Conservation (phyloP, 2,329 filamentous ascomycete genomes). For the Claviceps pazoutovae region DNA sequence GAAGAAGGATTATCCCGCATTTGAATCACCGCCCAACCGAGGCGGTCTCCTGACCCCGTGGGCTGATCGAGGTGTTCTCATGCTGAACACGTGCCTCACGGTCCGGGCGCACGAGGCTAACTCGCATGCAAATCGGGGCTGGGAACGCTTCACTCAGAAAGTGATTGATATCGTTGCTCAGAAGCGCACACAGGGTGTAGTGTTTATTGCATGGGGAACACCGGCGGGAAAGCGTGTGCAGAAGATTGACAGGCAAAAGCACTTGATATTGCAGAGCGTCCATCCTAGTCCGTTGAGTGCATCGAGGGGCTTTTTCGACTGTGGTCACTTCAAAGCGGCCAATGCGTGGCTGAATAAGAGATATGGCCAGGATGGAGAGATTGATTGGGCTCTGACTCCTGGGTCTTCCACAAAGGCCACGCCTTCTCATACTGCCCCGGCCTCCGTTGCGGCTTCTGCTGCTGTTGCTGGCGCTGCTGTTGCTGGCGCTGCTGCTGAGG, state of each 20-base stretch:
- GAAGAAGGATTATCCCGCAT: conserved; percentile 74
- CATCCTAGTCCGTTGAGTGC: conserved; percentile 93
- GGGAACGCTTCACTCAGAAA: conserved; percentile 86
- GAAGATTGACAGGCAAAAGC: conserved; percentile 56
- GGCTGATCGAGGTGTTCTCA: conserved; percentile 82
- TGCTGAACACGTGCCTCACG: conserved; percentile 91
- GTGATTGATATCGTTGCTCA: conserved; percentile 78
- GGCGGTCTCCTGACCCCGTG: conserved; percentile 80
- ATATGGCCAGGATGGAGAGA: conserved; percentile 67
- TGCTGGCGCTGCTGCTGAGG: conserved; percentile 10
- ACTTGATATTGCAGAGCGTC: conserved; percentile 73
- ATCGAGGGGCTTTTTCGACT: conserved; percentile 66
- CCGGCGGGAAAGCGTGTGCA: conserved; percentile 69
- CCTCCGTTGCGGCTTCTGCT: neutral
- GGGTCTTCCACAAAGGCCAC: conserved; percentile 20
- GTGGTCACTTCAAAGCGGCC: conserved; percentile 64
- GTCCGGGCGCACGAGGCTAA: conserved; percentile 83
- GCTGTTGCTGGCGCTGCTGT: conserved; percentile 7
- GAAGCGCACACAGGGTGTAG: conserved; percentile 65
- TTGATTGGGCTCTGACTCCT: conserved; percentile 63
- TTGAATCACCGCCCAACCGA: conserved; percentile 59
- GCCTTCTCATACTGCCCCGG: neutral
- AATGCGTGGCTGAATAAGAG: conserved; percentile 72
- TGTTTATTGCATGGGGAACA: conserved; percentile 88
- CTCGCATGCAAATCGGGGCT: conserved; percentile 72